These are phyloP conservation scores for Flaveria sonorensis DNA, from an alignment of 129 eudicot species.

Conservation along the genomic window DNA sequence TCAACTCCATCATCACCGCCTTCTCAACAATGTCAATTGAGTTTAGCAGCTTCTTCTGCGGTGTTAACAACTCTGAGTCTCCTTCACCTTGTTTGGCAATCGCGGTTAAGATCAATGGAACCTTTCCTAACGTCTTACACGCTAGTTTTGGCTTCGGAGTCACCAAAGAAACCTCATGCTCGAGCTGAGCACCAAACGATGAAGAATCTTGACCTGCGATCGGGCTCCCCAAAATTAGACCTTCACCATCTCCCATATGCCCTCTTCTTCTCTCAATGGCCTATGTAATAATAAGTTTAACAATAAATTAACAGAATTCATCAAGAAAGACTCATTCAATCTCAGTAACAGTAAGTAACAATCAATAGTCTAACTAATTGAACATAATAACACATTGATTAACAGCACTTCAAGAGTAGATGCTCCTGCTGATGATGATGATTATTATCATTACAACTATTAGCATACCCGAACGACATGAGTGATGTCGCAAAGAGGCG, in stretches of 20 bases:
- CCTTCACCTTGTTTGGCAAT: slow-evolving; percentile 34
- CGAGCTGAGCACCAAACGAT: background rate
- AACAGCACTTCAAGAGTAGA: no score
- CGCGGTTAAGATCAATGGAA: slow-evolving; percentile 26
- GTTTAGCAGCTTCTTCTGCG: slow-evolving; percentile 66
- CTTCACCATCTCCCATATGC: slow-evolving; percentile 49
- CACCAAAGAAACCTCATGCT: slow-evolving; percentile 28
- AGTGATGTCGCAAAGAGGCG: slow-evolving; percentile 71
- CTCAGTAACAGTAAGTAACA: background rate
- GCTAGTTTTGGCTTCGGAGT: slow-evolving; percentile 51
- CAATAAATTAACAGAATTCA: background rate
- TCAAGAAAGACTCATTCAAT: slow-evolving; percentile 5
- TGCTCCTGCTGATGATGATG: no score
- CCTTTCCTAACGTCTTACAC: slow-evolving; percentile 2
- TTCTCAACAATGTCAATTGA: slow-evolving; percentile 77
- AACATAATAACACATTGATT: background rate
- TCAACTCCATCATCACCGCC: slow-evolving; percentile 70
- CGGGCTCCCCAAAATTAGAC: slow-evolving; percentile 55
- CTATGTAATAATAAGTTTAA: slow-evolving; percentile 28
- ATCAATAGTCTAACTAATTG: background rate
- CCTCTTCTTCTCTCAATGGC: slow-evolving; percentile 80
- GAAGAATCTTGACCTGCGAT: slow-evolving; percentile 32
- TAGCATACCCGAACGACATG: slow-evolving; percentile 58
- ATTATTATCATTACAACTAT: no score
- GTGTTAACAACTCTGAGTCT: slow-evolving; percentile 58